Conservation (phyloP, 2,329 filamentous ascomycete genomes). For the Colletotrichum australisinense region DNA sequence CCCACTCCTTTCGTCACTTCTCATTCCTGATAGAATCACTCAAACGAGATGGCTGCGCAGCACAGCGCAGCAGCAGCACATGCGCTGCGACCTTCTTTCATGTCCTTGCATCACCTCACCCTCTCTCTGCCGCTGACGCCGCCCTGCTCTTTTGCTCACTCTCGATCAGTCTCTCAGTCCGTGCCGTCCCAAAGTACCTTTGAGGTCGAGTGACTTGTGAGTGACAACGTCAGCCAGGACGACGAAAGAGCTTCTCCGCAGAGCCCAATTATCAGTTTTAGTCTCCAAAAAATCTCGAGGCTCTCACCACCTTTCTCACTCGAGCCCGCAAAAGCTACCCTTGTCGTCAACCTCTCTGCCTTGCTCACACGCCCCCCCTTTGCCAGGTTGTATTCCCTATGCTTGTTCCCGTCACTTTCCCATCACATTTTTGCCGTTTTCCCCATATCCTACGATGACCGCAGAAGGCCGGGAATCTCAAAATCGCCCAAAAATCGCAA, state of each 20-base stretch:
- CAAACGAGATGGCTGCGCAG: slow-evolving; percentile 31
- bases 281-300: not conserved
- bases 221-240: not conserved
- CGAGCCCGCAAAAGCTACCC: not conserved
- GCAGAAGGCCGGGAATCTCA: not conserved
- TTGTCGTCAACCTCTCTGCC: not conserved
- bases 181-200: slow-evolving; percentile 13
- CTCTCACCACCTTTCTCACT: not conserved
- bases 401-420: slow-evolving; percentile 9
- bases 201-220: slow-evolving; percentile 25
- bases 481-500: slow-evolving; percentile 6
- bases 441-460: slow-evolving; percentile 19
- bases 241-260: not conserved
- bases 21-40: slow-evolving; percentile 30
- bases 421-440: slow-evolving; percentile 9
- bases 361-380: slow-evolving; percentile 16
- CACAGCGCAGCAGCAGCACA: slow-evolving; percentile 17
- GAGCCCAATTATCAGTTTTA: not conserved
- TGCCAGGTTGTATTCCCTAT: not conserved
- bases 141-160: not conserved
- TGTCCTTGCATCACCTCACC: not conserved
- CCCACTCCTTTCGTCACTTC: slow-evolving; percentile 13
- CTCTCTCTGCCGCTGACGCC: not conserved
- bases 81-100: slow-evolving; percentile 21
- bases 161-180: not conserved